A percentile compares a stretch with the other conserved stretches of the same genome.
phyloP scores from a whole-genome alignment of 2,329 filamentous ascomycete genomes.

The Paracoccidioides lutzii region DNA sequence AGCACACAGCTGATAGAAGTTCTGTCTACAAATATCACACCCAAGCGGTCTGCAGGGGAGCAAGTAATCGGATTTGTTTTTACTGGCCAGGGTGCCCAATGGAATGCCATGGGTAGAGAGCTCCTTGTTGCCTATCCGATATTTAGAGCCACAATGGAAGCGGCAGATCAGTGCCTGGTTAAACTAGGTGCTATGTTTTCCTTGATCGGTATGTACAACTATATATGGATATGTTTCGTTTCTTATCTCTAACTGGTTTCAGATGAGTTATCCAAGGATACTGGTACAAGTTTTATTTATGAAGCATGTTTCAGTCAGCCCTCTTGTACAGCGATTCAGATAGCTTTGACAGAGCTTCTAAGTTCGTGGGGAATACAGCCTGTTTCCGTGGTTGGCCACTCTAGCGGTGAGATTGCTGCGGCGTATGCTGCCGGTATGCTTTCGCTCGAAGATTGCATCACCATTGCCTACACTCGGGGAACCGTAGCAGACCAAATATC shows the following conservation, averaged over 20 bases:
- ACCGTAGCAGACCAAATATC: background rate
- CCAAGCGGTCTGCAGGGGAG: background rate
- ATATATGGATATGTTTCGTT: background rate
- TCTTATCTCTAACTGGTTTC: conserved; percentile 13
- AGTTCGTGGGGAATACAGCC: conserved; percentile 16
- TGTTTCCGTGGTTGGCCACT: conserved; percentile 19
- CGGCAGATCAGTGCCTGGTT: conserved; percentile 15
- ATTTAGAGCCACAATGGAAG: conserved; percentile 13
- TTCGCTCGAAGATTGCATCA: conserved; percentile 12
- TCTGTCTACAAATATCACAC: background rate
- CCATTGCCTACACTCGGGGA: conserved; percentile 17
- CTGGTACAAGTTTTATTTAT: background rate
- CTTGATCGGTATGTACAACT: conserved; percentile 13
- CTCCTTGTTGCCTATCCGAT: conserved; percentile 16
- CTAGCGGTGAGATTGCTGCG: conserved; percentile 22
- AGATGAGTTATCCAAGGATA: conserved; percentile 3
- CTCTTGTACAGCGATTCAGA: conserved; percentile 20
- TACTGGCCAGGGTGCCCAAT: conserved; percentile 29
- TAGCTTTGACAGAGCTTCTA: conserved; percentile 20
- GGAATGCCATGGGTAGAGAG: conserved; percentile 23
- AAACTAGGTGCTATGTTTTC: conserved; percentile 16
- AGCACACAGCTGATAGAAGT: background rate
- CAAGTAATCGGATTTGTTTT: conserved; percentile 24
- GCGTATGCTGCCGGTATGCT: conserved; percentile 21
- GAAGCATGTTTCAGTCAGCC: conserved; percentile 19